Evolutionary conservation across 75 land plant genomes (phyloP).

Genomic region (Azolla pinnata): DNA sequence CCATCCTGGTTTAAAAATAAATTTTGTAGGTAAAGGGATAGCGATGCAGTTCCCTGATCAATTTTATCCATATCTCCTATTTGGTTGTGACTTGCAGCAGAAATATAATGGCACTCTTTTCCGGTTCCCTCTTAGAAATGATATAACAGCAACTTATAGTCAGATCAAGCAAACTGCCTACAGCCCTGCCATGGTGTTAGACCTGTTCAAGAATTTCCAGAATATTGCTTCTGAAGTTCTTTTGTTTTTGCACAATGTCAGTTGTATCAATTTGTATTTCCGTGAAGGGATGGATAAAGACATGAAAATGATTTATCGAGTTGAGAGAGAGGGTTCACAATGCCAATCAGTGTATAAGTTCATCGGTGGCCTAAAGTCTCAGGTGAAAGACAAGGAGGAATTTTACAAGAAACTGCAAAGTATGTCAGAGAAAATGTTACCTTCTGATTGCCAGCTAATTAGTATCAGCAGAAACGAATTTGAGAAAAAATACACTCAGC

Average conservation of each 20-base stretch:
- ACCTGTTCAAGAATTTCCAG: constrained; percentile 59
- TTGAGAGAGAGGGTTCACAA: constrained; percentile 23
- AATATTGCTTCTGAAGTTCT: constrained; percentile 57
- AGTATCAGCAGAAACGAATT: constrained; percentile 24
- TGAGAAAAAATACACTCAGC: constrained; percentile 25
- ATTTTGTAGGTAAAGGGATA: constrained; percentile 64
- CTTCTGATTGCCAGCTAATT: constrained; percentile 53
- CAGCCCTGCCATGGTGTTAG: constrained; percentile 65
- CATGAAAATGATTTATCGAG: constrained; percentile 60
- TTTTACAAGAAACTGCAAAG: constrained; percentile 50
- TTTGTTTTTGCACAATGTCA: constrained; percentile 71
- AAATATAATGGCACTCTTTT: constrained; percentile 80
- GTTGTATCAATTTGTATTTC: constrained; percentile 48
- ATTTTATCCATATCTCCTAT: constrained; percentile 70
- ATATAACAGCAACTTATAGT: constrained; percentile 54
- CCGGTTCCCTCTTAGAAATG: constrained; percentile 82
- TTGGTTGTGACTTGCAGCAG: constrained; percentile 84
- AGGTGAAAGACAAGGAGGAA: constrained; percentile 46
- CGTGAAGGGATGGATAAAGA: constrained; percentile 58
- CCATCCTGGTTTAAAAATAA: constrained; percentile 85
- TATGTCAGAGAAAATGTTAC: constrained; percentile 38
- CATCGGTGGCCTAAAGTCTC: constrained; percentile 35
- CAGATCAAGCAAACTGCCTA: constrained; percentile 89
- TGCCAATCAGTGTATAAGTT: constrained; percentile 34
- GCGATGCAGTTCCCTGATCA: constrained; percentile 93